Percentiles rank a stretch among this genome's conserved stretches.
These are phyloP conservation scores for Xerophyta viscosa DNA, from an alignment of 106 monocot species.

Conservation along the genomic window DNA sequence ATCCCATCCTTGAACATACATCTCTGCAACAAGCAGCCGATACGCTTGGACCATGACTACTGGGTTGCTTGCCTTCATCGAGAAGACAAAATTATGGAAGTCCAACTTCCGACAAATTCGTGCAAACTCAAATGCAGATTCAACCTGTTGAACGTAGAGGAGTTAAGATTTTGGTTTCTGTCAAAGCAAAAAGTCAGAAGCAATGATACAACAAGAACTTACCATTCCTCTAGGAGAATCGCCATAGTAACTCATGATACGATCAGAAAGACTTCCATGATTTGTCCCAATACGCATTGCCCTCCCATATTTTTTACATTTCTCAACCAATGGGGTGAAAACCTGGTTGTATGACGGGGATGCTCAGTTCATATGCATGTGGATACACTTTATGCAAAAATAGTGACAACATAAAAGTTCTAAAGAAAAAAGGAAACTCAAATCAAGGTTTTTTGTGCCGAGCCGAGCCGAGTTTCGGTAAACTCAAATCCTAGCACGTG, in stretches of 20 bases:
- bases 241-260: conserved; percentile 99
- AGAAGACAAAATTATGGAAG: conserved; percentile 98
- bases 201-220: conserved; percentile 11
- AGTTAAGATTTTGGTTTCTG: conserved; percentile 1
- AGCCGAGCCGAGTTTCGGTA: no score
- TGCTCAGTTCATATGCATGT: no score
- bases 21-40: conserved; percentile 93
- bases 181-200: background rate
- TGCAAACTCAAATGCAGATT: conserved; percentile 99
- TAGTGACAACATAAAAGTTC: no score
- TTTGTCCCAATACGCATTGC: conserved; percentile 99
- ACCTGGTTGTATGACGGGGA: conserved; percentile 54
- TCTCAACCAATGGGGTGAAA: conserved; percentile 94
- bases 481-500: no score
- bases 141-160: conserved; percentile 58
- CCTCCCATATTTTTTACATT: conserved; percentile 97
- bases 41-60: conserved; percentile 99
- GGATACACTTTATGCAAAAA: no score
- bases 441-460: no score
- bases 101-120: conserved; percentile 92
- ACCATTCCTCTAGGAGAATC: conserved; percentile 99
- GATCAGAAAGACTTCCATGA: conserved; percentile 99
- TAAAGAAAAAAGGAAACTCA: no score
- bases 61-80: conserved; percentile 99
- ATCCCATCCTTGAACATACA: conserved; percentile 99